Base-by-base conservation (phyloP, 169 alveolate genomes). In the Cryptosporidium baileyi region DNA sequence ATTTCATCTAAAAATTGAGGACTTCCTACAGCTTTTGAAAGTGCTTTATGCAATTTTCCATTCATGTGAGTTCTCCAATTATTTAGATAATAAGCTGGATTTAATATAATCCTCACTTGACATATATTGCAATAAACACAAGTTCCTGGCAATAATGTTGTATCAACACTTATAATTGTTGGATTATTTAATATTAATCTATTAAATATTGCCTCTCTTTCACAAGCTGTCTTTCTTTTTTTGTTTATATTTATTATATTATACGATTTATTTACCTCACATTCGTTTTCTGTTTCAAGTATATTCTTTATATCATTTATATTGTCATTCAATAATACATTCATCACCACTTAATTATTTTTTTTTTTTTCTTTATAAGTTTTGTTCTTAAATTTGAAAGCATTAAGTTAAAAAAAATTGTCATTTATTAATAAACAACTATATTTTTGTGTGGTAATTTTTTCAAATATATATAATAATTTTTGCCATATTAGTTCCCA, bases 11-110 rank as follows among this genome's bases (percentile, higher is more conserved):
- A 22, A 38, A 74, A 74, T 1, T 74, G 85, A 26, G 85, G 85
- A 36, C 85, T 74, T 2, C 85, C 85, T 22, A 74, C 85, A 11
- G 85, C 85, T 19, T 74, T 74, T 9, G 85, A 74, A 28, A 74
- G 24, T 22, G 85, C 85, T 26, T 36, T 74, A 59, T 74, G 85
- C 54, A 74, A 22, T 26, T 74, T 74, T 3, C 85, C 85, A 51
- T 57, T 74, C 85, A 74, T 74, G 24, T 74, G 85, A 2, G 85
- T 74, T 54, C 85, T 74, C 85, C 85, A 74, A 74, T 74, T 74
- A 51, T 74, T 74, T 47, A 74, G 28, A 41, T 74, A 74, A 26
- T 74, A 74, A 36, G 85, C 85, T 17, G 85, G 85, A 74, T 74
- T 74, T 24, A 74, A 54, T 54, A 74, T 74, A 11, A 74, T 74